Evolutionary conservation across 1,284 basidiomycete genomes (phyloP).

Genomic region (Pseudozyma pruni): DNA sequence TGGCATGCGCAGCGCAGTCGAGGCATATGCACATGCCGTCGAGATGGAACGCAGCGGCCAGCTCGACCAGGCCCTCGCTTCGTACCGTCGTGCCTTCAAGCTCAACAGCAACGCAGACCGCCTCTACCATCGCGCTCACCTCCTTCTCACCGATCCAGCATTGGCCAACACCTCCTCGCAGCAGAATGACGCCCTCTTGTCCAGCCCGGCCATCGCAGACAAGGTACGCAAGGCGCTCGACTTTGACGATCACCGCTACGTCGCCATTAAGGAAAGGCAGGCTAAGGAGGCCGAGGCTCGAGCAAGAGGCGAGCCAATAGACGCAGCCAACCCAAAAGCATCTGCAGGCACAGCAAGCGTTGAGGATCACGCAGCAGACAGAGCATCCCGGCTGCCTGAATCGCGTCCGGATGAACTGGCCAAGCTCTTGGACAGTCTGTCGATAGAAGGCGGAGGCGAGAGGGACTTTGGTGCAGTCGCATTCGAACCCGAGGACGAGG

Average conservation of each 20-base stretch:
- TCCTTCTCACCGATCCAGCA: conserved; percentile 42
- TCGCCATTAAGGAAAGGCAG: conserved; percentile 47
- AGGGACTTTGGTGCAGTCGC: conserved; percentile 32
- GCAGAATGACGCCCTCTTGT: conserved; percentile 38
- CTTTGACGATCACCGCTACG: conserved; percentile 50
- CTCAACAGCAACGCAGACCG: conserved; percentile 53
- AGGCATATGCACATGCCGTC: conserved; percentile 54
- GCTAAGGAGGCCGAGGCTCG: conserved; percentile 28
- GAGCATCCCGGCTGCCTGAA: conserved; percentile 4
- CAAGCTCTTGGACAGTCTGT: conserved; percentile 35
- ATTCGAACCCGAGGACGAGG: conserved; percentile 54
- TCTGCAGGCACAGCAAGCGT: neutral
- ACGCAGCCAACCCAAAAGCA: neutral
- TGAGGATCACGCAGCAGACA: conserved; percentile 2
- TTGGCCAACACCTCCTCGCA: conserved; percentile 26
- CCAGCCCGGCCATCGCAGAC: conserved; percentile 50
- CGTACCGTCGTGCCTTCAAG: conserved; percentile 58
- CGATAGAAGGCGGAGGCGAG: conserved; percentile 40
- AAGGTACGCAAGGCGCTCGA: conserved; percentile 51
- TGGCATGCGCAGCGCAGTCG: conserved; percentile 46
- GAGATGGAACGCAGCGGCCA: conserved; percentile 54
- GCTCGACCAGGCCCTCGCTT: conserved; percentile 48
- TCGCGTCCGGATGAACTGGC: conserved; percentile 40
- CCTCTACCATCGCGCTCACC: conserved; percentile 55
- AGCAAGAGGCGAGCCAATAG: conserved; percentile 19